phyloP scores from a whole-genome alignment of 108 stramenopile genomes.

The Skeletonema tropicum region DNA sequence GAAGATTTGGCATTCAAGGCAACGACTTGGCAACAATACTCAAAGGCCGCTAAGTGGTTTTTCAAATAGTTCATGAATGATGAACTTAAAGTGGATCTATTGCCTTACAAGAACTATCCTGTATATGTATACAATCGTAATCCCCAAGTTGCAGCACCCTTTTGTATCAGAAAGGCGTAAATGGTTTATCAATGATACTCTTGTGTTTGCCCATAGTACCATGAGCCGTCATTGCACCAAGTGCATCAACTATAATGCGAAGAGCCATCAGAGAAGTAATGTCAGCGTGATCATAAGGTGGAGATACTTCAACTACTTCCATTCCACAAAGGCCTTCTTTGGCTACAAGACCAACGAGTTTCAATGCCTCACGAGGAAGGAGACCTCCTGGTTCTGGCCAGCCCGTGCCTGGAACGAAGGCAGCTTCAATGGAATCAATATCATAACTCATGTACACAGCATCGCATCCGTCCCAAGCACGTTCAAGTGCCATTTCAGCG shows the following conservation, averaged over 20 bases:
- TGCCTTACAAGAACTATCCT: no score
- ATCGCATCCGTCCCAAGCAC: constrained; percentile 88
- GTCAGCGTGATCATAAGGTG: constrained; percentile 87
- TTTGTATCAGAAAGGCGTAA: constrained; percentile 69
- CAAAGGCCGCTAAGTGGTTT: no score
- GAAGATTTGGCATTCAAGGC: constrained; percentile 23
- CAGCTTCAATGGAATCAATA: constrained; percentile 89
- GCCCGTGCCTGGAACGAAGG: constrained; percentile 85
- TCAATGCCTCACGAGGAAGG: constrained; percentile 82
- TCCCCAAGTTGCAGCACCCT: neutral
- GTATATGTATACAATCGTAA: no score
- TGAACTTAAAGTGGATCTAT: no score
- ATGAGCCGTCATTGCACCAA: constrained; percentile 83
- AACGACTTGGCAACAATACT: no score
- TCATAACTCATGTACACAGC: constrained; percentile 91
- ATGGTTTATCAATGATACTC: constrained; percentile 81
- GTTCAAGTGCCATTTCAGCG: constrained; percentile 85
- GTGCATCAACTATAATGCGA: constrained; percentile 81
- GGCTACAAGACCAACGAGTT: constrained; percentile 79
- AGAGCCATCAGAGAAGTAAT: constrained; percentile 84
- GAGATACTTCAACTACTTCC: constrained; percentile 89
- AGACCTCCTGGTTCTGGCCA: constrained; percentile 91
- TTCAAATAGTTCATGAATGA: no score
- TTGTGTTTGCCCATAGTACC: constrained; percentile 83
- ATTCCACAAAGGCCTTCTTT: constrained; percentile 83